Conservation (phyloP, 257 asterid species). For the Solanum sparsipilum region DNA sequence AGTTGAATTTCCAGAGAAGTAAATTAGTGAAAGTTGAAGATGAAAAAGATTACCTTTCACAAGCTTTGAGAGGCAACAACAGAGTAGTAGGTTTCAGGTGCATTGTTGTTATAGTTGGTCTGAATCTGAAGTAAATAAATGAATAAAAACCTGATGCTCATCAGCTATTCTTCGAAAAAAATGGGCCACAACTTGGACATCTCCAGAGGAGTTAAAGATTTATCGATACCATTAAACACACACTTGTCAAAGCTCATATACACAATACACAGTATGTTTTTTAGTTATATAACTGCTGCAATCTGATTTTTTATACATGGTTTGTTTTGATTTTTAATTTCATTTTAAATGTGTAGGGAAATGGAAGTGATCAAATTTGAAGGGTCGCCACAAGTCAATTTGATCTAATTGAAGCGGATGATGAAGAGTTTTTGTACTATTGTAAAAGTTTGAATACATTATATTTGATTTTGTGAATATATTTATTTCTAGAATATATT, state of each 20-base stretch:
- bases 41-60: constrained; percentile 12
- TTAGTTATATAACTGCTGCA: no score
- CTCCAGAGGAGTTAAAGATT: constrained; percentile 11
- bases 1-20: neutral
- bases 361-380: no score
- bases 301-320: no score
- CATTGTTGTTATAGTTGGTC: constrained; percentile 1
- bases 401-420: no score
- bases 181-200: constrained; percentile 37
- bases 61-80: constrained; percentile 10
- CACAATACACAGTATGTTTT: neutral
- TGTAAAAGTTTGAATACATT: no score
- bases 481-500: no score
- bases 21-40: neutral
- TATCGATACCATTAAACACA: neutral
- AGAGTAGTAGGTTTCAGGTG: constrained; percentile 6
- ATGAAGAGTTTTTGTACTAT: no score
- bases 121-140: constrained; percentile 1
- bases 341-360: no score
- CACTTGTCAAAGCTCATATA: constrained; percentile 21
- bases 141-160: constrained; percentile 4
- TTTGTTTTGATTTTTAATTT: no score
- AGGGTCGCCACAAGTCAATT: no score
- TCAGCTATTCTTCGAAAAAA: constrained; percentile 20
- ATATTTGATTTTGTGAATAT: no score